Evolutionary conservation across 2,329 filamentous ascomycete species (phyloP).

Genomic region (Colletotrichum salicis): DNA sequence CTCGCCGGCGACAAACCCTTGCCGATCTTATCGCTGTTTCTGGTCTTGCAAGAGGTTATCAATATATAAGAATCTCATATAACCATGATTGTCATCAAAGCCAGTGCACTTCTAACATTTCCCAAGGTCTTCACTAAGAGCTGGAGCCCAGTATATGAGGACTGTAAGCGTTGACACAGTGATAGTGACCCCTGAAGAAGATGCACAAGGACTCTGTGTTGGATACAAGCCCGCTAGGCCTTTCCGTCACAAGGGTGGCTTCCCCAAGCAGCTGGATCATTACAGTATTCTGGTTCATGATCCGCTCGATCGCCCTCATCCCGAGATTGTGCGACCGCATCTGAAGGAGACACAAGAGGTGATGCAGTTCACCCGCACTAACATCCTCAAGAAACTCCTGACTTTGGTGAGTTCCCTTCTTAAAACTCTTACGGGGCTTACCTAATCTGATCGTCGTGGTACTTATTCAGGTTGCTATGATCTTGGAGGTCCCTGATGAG

Average conservation of each 20-base stretch:
- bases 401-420: neutral
- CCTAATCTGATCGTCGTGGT: too few relatives aligned
- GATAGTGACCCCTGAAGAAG: slow-evolving; percentile 42
- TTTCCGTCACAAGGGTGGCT: slow-evolving; percentile 36
- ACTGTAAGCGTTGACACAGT: too few relatives aligned
- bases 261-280: slow-evolving; percentile 16
- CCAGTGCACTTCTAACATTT: too few relatives aligned
- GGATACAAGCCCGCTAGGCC: slow-evolving; percentile 43
- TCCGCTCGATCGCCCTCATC: slow-evolving; percentile 39
- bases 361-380: slow-evolving; percentile 40
- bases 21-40: slow-evolving; percentile 6
- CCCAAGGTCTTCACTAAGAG: slow-evolving; percentile 7
- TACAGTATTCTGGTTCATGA: slow-evolving; percentile 37
- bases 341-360: slow-evolving; percentile 39
- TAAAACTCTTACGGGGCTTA: too few relatives aligned
- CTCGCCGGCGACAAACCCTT: neutral
- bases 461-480: neutral
- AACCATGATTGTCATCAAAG: too few relatives aligned
- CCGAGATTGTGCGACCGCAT: slow-evolving; percentile 33
- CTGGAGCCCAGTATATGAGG: neutral
- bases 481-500: slow-evolving; percentile 47
- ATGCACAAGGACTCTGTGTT: slow-evolving; percentile 42
- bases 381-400: slow-evolving; percentile 38
- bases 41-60: neutral
- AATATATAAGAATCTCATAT: neutral